Base-by-base conservation (phyloP, 176 grass and related monocot species). In the Luzula sylvatica region DNA sequence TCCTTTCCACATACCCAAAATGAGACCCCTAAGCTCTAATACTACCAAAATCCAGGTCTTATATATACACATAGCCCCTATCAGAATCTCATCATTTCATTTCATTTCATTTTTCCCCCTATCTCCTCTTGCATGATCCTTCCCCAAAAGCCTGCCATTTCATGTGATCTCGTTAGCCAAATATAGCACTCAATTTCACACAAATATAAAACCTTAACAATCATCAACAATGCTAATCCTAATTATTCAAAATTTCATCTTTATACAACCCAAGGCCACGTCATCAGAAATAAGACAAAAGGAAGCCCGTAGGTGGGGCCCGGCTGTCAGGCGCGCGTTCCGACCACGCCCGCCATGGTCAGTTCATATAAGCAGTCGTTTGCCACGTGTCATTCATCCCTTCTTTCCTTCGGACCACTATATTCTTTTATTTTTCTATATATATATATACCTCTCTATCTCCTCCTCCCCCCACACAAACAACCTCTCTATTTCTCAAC, bases 41-140 rank as follows among this genome's bases (percentile, higher is more conserved):
- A 35, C 30, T 58, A 58, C 32, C 55, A 59, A 59, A 14, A 42
- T 59, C 35, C 55, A 42, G 55, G 55, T 59, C 35, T 16, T 7
- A 19, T 38, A 11, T 59, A 59, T 25, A 25, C 8, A n/a, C 17
- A 38, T 15, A 40, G 20, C 23, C 19, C 32, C 15, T n/a, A 21
- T 59, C 8, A 6, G 55, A 59, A 59, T 21, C 30, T 43, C 55
- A 59, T 59, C 55, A 58, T 59, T 11, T 50, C 9, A 7, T 17
- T 11, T 11, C 12, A 8, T 19, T 40, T 22, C 41, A 13, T 42
- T 23, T 11, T 29, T 20, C 24, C 2, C 41, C 35, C 55, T 58
- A 56, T 56, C 29, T 14, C 9, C 9, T 7, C 30, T 35, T n/a
- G n/a, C n/a, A n/a, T n/a, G n/a, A 35, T 35, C 30, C 30, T 35